Evolutionary conservation across 2,329 filamentous ascomycete species (phyloP).

Genomic region (Pseudopyrenochaeta lycopersici): DNA sequence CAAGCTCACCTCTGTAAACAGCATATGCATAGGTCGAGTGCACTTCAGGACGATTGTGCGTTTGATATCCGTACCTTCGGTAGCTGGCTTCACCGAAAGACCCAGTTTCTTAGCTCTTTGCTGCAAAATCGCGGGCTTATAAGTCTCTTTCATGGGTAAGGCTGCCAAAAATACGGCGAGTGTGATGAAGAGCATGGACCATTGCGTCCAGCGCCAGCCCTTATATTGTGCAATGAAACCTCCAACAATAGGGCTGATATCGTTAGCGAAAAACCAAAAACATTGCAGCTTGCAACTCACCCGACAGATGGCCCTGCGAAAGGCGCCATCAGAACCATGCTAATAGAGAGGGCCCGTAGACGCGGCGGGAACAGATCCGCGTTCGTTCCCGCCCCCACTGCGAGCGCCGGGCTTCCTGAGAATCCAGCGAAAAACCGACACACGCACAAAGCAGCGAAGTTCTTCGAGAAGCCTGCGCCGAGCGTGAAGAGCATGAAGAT

Average conservation of each 20-base stretch:
- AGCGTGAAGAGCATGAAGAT: conserved; percentile 65
- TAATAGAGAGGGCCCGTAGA: conserved; percentile 43
- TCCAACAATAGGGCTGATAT: conserved; percentile 51
- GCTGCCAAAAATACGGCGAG: conserved; percentile 48
- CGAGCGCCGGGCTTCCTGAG: conserved; percentile 68
- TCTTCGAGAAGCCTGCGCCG: conserved; percentile 62
- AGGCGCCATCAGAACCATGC: conserved; percentile 52
- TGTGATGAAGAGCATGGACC: conserved; percentile 54
- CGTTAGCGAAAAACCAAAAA: conserved; percentile 1
- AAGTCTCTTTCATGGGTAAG: conserved; percentile 63
- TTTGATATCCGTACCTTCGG: conserved; percentile 22
- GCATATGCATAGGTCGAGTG: conserved; percentile 61
- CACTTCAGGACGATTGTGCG: conserved; percentile 52
- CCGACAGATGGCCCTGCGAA: conserved; percentile 52
- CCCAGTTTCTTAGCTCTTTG: conserved; percentile 45
- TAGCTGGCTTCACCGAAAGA: conserved; percentile 26
- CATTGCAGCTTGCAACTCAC: no score
- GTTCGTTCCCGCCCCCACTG: conserved; percentile 54
- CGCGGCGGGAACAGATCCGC: conserved; percentile 50
- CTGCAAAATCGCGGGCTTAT: conserved; percentile 60
- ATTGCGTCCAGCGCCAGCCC: conserved; percentile 55
- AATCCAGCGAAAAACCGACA: conserved; percentile 76
- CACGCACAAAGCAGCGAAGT: conserved; percentile 61
- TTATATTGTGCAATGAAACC: conserved; percentile 58
- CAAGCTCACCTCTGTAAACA: conserved; percentile 39